Base-by-base conservation (phyloP, 225 moss, liverwort and hornwort genomes). In the Marchantia polymorpha region DNA sequence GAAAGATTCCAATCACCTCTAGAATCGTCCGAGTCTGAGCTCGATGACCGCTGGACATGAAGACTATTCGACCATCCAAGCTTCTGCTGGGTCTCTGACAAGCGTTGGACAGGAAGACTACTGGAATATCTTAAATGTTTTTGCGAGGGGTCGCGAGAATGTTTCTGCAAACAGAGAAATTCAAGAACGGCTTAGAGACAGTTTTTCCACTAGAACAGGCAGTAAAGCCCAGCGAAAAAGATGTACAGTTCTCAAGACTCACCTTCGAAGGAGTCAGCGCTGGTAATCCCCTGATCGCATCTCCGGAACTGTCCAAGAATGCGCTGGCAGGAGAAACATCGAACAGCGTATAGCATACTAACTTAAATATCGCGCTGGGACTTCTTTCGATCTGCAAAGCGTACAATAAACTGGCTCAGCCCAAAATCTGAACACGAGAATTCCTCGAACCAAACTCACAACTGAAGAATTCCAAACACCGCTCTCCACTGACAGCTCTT, bases 281-380 rank as follows among this genome's bases (percentile, higher is more conserved):
- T 22, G 72, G 20, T 50, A 72, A 25, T 51, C 72, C 50, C 22
- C 26, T 52, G 12, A 27, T 10, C 9, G 27, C 70, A 70, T 70
- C 25, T 4, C 25, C 25, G 15, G 20, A 12, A 14, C 0, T 52
- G 12, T 73, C 73, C 73, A 53, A 0, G 19, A 73, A 53, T 23
- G 73, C 73, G n/a, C 52, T n/a, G 1, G 73, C 52, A 12, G 73
- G 73, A 52, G 73, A 73, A 23, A 49, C 46, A 53, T 73, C 73
- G 73, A 73, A 73, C 5, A 73, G 25, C 17, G 73, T 73, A 14
- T 73, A 53, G 22, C 51, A 72, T 11, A 73, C 11, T 27, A 73
- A 25, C 8, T 73, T 73, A 11, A 73, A 73, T 0, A 73, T 5
- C 25, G 52, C 22, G 3, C 27, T 26, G 53, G 53, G 12, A 52